Evolutionary conservation across 1,284 basidiomycete species (phyloP).

Genomic region (Rhodotorula sp.): DNA sequence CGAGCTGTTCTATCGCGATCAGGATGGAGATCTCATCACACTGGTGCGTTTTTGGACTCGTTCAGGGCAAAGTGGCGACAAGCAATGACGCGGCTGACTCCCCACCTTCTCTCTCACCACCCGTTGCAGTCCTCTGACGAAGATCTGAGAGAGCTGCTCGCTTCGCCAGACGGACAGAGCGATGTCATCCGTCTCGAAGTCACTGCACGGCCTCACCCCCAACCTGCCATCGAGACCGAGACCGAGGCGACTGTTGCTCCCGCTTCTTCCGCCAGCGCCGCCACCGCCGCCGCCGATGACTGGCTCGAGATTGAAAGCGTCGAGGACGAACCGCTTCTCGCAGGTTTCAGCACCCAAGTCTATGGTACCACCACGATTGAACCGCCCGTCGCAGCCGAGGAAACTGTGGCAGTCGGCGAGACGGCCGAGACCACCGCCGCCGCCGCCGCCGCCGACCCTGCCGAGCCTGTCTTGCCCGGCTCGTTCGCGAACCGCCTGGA

Average conservation of each 20-base stretch:
- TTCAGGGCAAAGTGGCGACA: not conserved
- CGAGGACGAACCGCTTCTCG: not conserved
- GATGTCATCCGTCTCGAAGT: not conserved
- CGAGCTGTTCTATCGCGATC: not conserved
- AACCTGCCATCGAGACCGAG: not conserved
- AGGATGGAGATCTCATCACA: constrained; percentile 2
- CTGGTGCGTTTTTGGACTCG: not conserved
- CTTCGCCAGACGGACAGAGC: not conserved
- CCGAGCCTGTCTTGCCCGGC: not conserved
- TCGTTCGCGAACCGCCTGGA: not conserved
- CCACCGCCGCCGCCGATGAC: not conserved
- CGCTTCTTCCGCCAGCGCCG: too few relatives aligned
- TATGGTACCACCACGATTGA: not conserved
- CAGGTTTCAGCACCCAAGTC: not conserved
- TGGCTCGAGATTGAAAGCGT: constrained; percentile 3
- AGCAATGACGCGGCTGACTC: not conserved
- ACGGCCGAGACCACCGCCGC: not conserved
- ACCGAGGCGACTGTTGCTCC: too few relatives aligned
- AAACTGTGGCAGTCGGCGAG: not conserved
- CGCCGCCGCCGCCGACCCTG: not conserved
- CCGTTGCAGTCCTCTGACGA: not conserved
- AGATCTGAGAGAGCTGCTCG: constrained; percentile 5
- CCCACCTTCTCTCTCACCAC: not conserved
- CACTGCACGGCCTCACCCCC: not conserved
- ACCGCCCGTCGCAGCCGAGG: not conserved